Base-by-base conservation (phyloP, 305 asterid species). In the Solanum chacoense region DNA sequence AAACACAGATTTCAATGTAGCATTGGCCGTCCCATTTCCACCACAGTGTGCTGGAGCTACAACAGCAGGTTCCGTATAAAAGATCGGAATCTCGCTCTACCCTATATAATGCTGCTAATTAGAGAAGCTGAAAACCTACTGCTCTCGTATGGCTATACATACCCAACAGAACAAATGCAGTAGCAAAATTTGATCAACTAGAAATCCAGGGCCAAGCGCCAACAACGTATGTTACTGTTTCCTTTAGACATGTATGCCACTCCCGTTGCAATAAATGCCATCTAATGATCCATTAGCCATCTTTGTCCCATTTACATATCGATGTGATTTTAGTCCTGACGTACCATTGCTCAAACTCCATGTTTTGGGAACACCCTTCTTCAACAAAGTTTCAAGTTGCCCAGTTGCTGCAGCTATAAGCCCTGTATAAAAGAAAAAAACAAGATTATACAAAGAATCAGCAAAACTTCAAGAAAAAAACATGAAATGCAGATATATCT, bases 381-480 rank as follows among this genome's bases (percentile, higher is more conserved):
- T 94, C 86, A 95, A 84, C 78, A 93, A 71, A 14, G 87, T 85
- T 86, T 97, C 99, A 69, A 95, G 93, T 90, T 95, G 96, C 29
- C 98, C 98, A 75, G 91, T 85, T 81, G 97, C 95, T 85, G 99
- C 98, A 8, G 98, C 97, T 38, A 95, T 92, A 42, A 97, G 95
- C 74, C 99, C 99, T 97, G 96, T 91, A 85, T 80, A 74, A 26
- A 85, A 89, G 50, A 37, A 63, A 42, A 42, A 8, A 65, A 26
- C 28, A 71, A 5, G n/a, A 78, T 24, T 85, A 16, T 38, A 72
- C 16, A 65, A 38, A 10, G n/a, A 55, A 38, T 50, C 9, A 78
- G 45, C n/a, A 78, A 7, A 78, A 78, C 34, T 3, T 78, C 22
- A 78, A 24, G 63, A 77, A 77, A n/a, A 77, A 12, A 77, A 37